Evolutionary conservation across 2,329 filamentous ascomycete species (phyloP), one percentile per base, ranked within the genome.

Genomic region (Paecilomyces variotii): DNA sequence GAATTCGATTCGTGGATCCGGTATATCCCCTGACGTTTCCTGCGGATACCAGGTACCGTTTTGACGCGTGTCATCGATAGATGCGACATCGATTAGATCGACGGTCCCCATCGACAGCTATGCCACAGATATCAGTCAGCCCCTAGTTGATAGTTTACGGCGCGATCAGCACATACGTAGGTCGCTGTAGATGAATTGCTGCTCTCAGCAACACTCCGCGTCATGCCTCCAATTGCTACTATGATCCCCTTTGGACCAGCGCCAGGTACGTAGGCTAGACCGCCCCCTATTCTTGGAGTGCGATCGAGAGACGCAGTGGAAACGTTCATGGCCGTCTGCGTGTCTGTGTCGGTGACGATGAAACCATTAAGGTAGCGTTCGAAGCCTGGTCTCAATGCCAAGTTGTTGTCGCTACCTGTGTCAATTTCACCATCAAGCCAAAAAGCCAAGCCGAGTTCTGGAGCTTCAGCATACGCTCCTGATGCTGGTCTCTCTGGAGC

Each of bases 41-140:
- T 81, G 76, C 25, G 68, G 65, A 61, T 77, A 76, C 78, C 78
- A 80, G 0, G 64, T 70, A 12, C 72, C 72, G 55, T 72, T 71
- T 1, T 67, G 58, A 25, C 60, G 60, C 11, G 53, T 60, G 19
- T 66, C 57, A 53, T 70, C 63, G 14, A 70, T 59, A 32, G 73
- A 73, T 24, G 67, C 66, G 35, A 77, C 68, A 58, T 79, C 76
- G 52, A 78, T 77, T 3, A 79, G 60, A 55, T 76, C 68, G 12
- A 79, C 70, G 25, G 67, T 62, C 49, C 71, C 65, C 61, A 78
- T 72, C 2, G 60, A 59, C 9, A 74, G 58, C 65, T 72, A 35
- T 24, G 28, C 27, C 54, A 65, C 34, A 60, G 45, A 52, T 25
- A 54, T 34, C 57, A 59, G 24, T 30, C 49, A 57, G 10, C n/a